Percentiles rank a stretch among this genome's conserved stretches.
Conservation (phyloP, 1,284 basidiomycete genomes). For the Tausonia pullulans region DNA sequence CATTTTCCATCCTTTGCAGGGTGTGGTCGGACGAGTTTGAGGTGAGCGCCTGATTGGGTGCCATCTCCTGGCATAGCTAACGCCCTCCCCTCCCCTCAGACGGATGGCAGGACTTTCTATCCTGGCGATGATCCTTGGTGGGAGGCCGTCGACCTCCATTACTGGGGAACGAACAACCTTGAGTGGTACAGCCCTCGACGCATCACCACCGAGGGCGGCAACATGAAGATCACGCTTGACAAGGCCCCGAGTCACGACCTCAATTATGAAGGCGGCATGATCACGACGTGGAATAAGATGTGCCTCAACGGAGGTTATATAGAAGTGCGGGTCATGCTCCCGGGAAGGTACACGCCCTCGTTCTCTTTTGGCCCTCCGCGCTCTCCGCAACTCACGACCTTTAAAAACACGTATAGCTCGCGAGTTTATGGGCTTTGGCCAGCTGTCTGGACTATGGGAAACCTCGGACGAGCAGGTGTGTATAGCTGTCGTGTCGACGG, state of each 20-base stretch:
- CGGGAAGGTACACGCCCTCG: constrained; percentile 56
- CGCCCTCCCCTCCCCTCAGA: constrained; percentile 19
- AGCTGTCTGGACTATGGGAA: constrained; percentile 65
- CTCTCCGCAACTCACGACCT: constrained; percentile 1
- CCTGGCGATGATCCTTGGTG: constrained; percentile 44
- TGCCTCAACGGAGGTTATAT: constrained; percentile 79
- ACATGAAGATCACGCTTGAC: constrained; percentile 48
- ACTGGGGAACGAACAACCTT: constrained; percentile 23
- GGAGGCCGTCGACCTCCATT: constrained; percentile 40
- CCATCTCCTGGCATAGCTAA: too few species aligned
- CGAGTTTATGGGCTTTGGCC: constrained; percentile 46
- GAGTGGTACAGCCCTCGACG: constrained; percentile 37
- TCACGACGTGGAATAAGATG: constrained; percentile 77
- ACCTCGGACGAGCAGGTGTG: constrained; percentile 63
- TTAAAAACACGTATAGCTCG: not conserved
- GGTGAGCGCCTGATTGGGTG: too few species aligned
- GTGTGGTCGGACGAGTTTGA: too few species aligned
- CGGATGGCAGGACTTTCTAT: constrained; percentile 16
- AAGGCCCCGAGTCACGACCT: constrained; percentile 6
- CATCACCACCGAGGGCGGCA: constrained; percentile 36
- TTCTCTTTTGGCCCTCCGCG: constrained; percentile 16
- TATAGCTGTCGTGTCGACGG: constrained; percentile 39
- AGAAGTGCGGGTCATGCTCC: constrained; percentile 41
- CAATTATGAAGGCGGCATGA: constrained; percentile 40
- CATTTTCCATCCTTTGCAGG: too few species aligned